Evolutionary conservation across 2,329 filamentous ascomycete genomes (phyloP), one percentile per base, ranked within the genome.

Genomic region (Botrytis tulipae): DNA sequence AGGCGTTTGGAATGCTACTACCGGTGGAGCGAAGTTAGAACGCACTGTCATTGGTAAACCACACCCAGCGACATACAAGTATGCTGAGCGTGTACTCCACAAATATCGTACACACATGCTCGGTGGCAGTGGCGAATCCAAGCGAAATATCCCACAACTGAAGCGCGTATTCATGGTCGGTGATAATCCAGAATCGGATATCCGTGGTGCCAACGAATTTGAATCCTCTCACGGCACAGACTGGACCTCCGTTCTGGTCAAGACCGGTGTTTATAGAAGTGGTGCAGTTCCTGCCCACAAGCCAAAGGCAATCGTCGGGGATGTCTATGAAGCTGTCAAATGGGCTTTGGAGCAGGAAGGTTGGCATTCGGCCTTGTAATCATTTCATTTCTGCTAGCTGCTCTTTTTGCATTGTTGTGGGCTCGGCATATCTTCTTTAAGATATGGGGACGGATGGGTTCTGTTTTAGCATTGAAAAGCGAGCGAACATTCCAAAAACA

Each of bases 91-190:
- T 69, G 87, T 93, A 70, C 85, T 98, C 70, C 83, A 89, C 71
- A 83, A 83, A 74, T 90, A 93, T 80, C 85, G 92, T 32, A 70
- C 68, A 32, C 74, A 75, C 35, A 60, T 74, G 54, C 70, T 76
- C 25, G 72, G 59, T n/a, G 70, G 51, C 32, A 73, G 75, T 65
- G 77, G 79, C 65, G 68, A 65, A 16, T 32, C 16, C 18, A 72
- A 65, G 48, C 75, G 80, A 40, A 76, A 78, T 44, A 73, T 82
- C 4, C 82, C 79, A 32, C 86, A 87, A n/a, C 82, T 97, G 72
- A 86, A 86, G 78, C 88, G 87, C 61, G 94, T 98, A 18, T 98
- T 97, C 83, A 98, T 98, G 95, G 89, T 98, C 60, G 96, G 96
- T 9, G 93, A 95, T 80, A 95, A 95, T 79, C 92, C 93, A 8